Percentiles rank a stretch among this genome's conserved stretches.
Conservation (phyloP, 1,284 basidiomycete species). For the Microstroma glucosiphilum region DNA sequence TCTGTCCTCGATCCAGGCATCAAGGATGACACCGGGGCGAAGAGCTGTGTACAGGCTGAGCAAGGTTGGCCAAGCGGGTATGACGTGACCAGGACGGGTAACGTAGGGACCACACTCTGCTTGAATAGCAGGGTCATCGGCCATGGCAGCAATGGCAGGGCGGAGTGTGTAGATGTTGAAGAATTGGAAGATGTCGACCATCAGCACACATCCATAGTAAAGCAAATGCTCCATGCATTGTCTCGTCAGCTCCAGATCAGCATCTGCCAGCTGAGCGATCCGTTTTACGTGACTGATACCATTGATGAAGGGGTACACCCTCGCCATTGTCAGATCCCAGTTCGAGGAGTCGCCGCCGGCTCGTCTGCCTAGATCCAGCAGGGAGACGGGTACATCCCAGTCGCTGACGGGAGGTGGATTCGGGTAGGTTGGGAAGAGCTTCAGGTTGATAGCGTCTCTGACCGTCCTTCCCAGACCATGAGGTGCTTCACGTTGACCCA, state of each 20-base stretch:
- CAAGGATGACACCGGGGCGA: constrained; percentile 74
- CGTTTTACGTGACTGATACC: constrained; percentile 83
- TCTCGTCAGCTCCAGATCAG: constrained; percentile 74
- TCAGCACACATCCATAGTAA: constrained; percentile 93
- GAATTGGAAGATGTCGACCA: constrained; percentile 84
- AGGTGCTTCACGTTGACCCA: constrained; percentile 33
- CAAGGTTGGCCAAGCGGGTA: constrained; percentile 55
- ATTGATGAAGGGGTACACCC: constrained; percentile 71
- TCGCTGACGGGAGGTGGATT: constrained; percentile 83
- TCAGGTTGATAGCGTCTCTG: constrained; percentile 57
- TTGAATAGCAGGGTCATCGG: constrained; percentile 71
- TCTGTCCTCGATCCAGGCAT: constrained; percentile 80
- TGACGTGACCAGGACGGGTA: constrained; percentile 61
- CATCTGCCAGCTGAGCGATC: constrained; percentile 86
- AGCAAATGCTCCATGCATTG: constrained; percentile 86
- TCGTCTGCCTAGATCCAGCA: constrained; percentile 66
- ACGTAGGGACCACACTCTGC: constrained; percentile 86
- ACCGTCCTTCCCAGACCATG: constrained; percentile 48
- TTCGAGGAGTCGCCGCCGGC: constrained; percentile 53
- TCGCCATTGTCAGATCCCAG: constrained; percentile 92
- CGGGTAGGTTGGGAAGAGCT: constrained; percentile 91
- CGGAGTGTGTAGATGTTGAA: constrained; percentile 92
- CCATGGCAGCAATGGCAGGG: constrained; percentile 75
- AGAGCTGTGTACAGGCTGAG: constrained; percentile 78
- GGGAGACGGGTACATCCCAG: constrained; percentile 89